Conservation (phyloP, 805 yeast species). For the Metschnikowia amazonensis region DNA sequence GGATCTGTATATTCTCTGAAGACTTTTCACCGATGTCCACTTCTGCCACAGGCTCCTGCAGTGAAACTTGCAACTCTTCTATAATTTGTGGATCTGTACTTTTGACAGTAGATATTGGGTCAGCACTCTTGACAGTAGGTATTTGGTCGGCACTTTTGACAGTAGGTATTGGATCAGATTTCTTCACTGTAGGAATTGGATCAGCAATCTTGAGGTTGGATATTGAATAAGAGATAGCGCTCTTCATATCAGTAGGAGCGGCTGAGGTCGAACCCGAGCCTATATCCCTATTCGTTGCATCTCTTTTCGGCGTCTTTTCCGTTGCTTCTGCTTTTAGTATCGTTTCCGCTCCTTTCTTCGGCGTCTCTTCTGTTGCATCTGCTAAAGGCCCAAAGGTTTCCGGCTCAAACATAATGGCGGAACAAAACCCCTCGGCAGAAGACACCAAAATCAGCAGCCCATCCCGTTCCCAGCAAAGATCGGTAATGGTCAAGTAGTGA, state of each 20-base stretch:
- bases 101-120: not conserved
- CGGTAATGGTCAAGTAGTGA: conserved; percentile 88
- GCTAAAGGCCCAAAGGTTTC: conserved; percentile 51
- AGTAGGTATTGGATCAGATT: no score
- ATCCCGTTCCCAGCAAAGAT: conserved; percentile 76
- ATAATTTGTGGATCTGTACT: not conserved
- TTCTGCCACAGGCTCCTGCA: not conserved
- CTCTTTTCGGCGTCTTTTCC: not conserved
- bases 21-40: not conserved
- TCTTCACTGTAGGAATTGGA: no score
- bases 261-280: no score
- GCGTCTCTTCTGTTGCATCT: not conserved
- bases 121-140: not conserved
- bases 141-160: no score
- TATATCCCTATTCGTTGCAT: not conserved
- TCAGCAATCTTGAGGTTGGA: no score
- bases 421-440: conserved; percentile 91
- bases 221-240: no score
- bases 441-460: conserved; percentile 69
- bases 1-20: not conserved
- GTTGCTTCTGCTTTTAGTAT: no score
- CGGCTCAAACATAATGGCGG: conserved; percentile 53
- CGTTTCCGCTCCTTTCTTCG: no score
- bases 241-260: no score
- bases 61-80: not conserved